These are phyloP conservation scores for Spinacia oleracea DNA, from an alignment of 179 eudicot genomes.

Conservation along the genomic window DNA sequence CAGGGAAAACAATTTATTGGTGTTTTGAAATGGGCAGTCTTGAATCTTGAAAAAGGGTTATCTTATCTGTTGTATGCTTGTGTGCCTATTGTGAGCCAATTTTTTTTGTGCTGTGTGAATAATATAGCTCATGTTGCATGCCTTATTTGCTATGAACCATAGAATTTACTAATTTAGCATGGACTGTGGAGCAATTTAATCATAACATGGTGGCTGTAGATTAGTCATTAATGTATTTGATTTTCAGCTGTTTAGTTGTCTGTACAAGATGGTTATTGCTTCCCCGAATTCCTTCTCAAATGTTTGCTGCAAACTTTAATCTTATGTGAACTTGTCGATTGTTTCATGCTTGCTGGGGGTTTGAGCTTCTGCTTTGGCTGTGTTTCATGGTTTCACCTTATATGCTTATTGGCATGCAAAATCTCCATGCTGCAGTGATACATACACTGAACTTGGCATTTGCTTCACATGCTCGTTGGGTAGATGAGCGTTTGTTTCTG, in stretches of 20 bases:
- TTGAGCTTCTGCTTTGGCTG: neutral
- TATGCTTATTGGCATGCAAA: neutral
- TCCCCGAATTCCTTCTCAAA: neutral
- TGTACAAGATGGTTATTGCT: neutral
- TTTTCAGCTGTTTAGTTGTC: neutral
- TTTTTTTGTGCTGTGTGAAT: neutral
- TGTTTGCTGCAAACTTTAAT: neutral
- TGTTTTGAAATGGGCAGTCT: neutral
- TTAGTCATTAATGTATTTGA: neutral
- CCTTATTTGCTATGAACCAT: neutral
- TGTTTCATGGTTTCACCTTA: neutral
- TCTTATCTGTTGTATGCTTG: conserved; percentile 4
- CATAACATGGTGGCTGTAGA: neutral
- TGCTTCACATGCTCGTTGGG: neutral
- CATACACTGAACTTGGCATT: neutral
- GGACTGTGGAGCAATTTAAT: neutral
- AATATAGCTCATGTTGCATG: neutral
- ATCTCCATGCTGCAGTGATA: neutral
- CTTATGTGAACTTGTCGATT: neutral
- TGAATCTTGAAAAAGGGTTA: neutral
- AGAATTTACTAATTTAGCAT: too few relatives aligned
- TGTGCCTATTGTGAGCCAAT: neutral
- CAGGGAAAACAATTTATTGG: too few relatives aligned
- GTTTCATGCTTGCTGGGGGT: neutral
- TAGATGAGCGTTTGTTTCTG: too few relatives aligned